A percentile compares a stretch with the other conserved stretches of the same genome.
phyloP scores from a whole-genome alignment of 2,329 filamentous ascomycete species.

The Fusarium pininemorale region DNA sequence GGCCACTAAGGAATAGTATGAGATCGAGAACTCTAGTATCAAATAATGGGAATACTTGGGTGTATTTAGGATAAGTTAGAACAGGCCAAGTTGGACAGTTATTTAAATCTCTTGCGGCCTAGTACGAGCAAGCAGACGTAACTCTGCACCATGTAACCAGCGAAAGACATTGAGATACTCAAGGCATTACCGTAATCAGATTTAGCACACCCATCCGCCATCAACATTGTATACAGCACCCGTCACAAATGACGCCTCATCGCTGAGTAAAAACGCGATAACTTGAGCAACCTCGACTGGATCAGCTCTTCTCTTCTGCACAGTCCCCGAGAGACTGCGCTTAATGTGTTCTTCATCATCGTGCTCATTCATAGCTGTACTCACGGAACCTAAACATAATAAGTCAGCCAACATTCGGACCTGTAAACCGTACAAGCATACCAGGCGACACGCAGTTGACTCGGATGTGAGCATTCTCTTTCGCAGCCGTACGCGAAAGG shows the following conservation, averaged over 20 bases:
- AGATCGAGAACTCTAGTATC: neutral
- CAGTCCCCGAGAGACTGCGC: slow-evolving; percentile 9
- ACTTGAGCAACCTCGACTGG: slow-evolving; percentile 22
- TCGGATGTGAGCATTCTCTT: slow-evolving; percentile 32
- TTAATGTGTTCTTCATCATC: slow-evolving; percentile 22
- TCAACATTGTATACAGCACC: slow-evolving; percentile 51
- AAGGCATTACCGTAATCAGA: neutral
- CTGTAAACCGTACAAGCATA: fast-evolving
- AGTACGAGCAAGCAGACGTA: neutral
- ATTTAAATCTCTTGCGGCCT: fast-evolving
- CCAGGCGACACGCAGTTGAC: slow-evolving; percentile 31
- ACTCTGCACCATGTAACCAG: fast-evolving
- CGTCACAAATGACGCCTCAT: slow-evolving; percentile 37
- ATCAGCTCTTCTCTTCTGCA: slow-evolving; percentile 21
- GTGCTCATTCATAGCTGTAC: slow-evolving; percentile 25
- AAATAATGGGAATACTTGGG: fast-evolving
- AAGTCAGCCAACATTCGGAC: neutral
- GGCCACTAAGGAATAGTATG: neutral
- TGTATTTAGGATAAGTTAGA: neutral
- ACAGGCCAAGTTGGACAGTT: neutral
- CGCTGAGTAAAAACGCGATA: slow-evolving; percentile 38
- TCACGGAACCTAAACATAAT: slow-evolving; percentile 15
- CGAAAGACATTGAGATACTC: neutral
- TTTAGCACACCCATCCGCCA: slow-evolving; percentile 46
- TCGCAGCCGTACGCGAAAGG: slow-evolving; percentile 43